Evolutionary conservation across 768 basidiomycete genomes (phyloP), one percentile per base, ranked within the genome.

Genomic region (Pulveroboletus ravenelii): DNA sequence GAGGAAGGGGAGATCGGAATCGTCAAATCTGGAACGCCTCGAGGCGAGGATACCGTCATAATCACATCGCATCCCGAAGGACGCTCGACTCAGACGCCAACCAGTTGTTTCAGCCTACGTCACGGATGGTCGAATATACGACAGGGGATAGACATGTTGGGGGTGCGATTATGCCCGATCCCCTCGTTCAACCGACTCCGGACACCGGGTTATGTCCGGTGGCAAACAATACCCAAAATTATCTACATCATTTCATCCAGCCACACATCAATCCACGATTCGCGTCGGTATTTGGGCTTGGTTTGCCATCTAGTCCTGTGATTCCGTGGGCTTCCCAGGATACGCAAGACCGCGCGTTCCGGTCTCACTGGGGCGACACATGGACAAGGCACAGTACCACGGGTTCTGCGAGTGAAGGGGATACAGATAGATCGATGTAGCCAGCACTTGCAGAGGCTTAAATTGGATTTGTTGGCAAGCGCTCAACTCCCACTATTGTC

Each of bases 181-280:
- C 47, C 18, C 31, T 41, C 17, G 32, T 40, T 10, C 61, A 57
- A 44, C 48, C 51, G 9, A 15, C 49, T 45, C 45, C 54, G 18
- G 45, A 48, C 42, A 17, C 57, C 12, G 66, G 62, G 66, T n/a
- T 47, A 29, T 54, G 52, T 50, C 54, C 54, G 2, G 56, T 42
- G 30, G 27, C 35, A 20, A 55, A 37, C 31, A 43, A 37, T 39
- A 41, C 53, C 7, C 50, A 57, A 44, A 48, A 49, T 47, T 64
- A 62, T 20, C 41, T 42, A 15, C 67, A 62, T 41, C 54, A 60
- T 29, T 62, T 73, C 61, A 73, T 89, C n/a, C 86, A 89, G 56
- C 89, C 89, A 6, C 89, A 91, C 60, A 90, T 91, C 51, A 90
- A 91, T 58, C 89, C 89, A 9, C 77, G 83, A 10, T 90, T 91